Evolutionary conservation across 2,329 filamentous ascomycete species (phyloP).

Genomic region (Westerdykella sp.): DNA sequence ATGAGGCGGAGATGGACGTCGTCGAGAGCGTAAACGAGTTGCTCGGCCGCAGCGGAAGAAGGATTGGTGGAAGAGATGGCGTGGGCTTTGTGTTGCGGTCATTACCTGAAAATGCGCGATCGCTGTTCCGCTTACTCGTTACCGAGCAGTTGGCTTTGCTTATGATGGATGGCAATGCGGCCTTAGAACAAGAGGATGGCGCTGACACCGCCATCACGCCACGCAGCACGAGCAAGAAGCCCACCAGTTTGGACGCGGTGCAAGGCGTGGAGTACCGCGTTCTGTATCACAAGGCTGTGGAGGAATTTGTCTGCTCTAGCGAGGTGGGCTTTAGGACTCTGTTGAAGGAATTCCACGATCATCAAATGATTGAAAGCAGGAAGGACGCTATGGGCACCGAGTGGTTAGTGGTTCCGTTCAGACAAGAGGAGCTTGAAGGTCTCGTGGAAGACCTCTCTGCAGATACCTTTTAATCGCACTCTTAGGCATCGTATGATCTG

Average conservation of each 20-base stretch:
- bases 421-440: slow-evolving; percentile 79
- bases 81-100: slow-evolving; percentile 86
- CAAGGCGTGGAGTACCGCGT: slow-evolving; percentile 81
- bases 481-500: too few relatives aligned
- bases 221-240: slow-evolving; percentile 20
- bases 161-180: slow-evolving; percentile 41
- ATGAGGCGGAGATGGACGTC: slow-evolving; percentile 67
- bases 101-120: slow-evolving; percentile 85
- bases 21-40: slow-evolving; percentile 88
- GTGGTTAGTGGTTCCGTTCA: slow-evolving; percentile 75
- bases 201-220: slow-evolving; percentile 7
- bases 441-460: slow-evolving; percentile 69
- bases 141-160: slow-evolving; percentile 72
- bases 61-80: slow-evolving; percentile 82
- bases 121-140: slow-evolving; percentile 76
- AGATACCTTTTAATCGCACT: slow-evolving; percentile 18
- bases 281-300: slow-evolving; percentile 89
- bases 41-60: slow-evolving; percentile 70
- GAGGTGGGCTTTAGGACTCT: slow-evolving; percentile 93
- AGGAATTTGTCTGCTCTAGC: slow-evolving; percentile 94
- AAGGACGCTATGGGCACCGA: slow-evolving; percentile 84
- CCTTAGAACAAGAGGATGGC: slow-evolving; percentile 17
- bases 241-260: slow-evolving; percentile 30
- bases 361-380: slow-evolving; percentile 89
- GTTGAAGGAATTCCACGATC: slow-evolving; percentile 95